Base-by-base conservation (phyloP, 2,329 filamentous ascomycete species). In the Aspergillus glaucus region DNA sequence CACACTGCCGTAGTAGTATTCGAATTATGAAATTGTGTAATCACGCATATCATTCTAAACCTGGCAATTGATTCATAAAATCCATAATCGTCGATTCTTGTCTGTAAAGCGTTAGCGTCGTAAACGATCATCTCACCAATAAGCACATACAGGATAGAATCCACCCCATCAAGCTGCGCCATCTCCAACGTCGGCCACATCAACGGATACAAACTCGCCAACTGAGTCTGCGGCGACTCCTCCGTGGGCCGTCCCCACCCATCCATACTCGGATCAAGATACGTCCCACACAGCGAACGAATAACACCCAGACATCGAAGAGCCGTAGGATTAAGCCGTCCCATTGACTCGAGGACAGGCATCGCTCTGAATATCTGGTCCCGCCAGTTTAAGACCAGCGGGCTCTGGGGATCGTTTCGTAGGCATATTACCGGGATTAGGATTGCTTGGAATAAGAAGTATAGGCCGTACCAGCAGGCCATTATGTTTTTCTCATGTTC, bases 371-470 rank as follows among this genome's bases (percentile, higher is more conserved):
- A 19, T 15, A 58, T 57, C 26, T 60, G 51, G 14, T 53, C 50
- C 4, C 54, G 50, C 57, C 57, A 60, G 9, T 19, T 40, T 1
- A 44, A 26, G 4, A 54, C 55, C 3, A 50, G 36, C n/a, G 21
- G 12, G 17, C 43, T 30, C 19, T 52, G 51, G n/a, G 53, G 53
- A 32, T 55, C 41, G 30, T 55, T 55, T 30, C 53, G 53, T 4
- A 55, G 42, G 30, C 48, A 55, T 10, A 53, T 50, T 7, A 53
- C 51, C 7, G 53, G 63, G 21, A 66, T 63, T 2, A 68, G 52
- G 15, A 62, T 56, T 7, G 64, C 64, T 46, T 67, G 64, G 47
- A 67, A 67, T 28, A 67, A 50, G 42, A 67, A 66, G 45, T 68
- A 66, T 45, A 67, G 48, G 15, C 60, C 59, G 45, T 67, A 66